Evolutionary conservation across 2,329 filamentous ascomycete species (phyloP).

Genomic region (Didymosphaeria variabile): DNA sequence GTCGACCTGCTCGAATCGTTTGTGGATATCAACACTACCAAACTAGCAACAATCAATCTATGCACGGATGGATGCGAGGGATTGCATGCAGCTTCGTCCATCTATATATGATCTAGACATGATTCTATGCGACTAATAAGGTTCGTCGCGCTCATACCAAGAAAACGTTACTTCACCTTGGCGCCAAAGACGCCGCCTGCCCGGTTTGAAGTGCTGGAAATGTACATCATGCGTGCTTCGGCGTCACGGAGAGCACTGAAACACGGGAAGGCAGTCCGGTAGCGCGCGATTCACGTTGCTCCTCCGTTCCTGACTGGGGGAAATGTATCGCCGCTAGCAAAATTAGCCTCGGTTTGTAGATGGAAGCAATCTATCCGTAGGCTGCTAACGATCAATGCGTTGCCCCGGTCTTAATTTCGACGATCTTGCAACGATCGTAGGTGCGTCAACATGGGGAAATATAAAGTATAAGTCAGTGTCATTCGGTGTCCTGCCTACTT

Average conservation of each 20-base stretch:
- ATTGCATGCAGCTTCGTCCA: not conserved
- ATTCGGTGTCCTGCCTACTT: not conserved
- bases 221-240: not conserved
- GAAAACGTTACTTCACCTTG: not conserved
- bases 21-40: not conserved
- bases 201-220: not conserved
- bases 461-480: not conserved
- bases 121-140: not conserved
- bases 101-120: not conserved
- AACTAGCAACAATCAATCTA: not conserved
- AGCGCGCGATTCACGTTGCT: not conserved
- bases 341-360: slow-evolving; percentile 7
- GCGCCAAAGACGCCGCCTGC: not conserved
- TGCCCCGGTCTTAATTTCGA: not conserved
- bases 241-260: not conserved
- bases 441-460: not conserved
- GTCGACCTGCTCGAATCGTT: not conserved
- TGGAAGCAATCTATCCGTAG: slow-evolving; percentile 6
- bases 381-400: not conserved
- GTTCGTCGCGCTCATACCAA: not conserved
- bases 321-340: slow-evolving; percentile 5
- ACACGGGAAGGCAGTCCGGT: not conserved
- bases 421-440: not conserved
- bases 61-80: not conserved
- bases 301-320: not conserved